Evolutionary conservation across 306 rosid genomes (phyloP), one percentile per base, ranked within the genome.

Genomic region (Citrullus amarus): DNA sequence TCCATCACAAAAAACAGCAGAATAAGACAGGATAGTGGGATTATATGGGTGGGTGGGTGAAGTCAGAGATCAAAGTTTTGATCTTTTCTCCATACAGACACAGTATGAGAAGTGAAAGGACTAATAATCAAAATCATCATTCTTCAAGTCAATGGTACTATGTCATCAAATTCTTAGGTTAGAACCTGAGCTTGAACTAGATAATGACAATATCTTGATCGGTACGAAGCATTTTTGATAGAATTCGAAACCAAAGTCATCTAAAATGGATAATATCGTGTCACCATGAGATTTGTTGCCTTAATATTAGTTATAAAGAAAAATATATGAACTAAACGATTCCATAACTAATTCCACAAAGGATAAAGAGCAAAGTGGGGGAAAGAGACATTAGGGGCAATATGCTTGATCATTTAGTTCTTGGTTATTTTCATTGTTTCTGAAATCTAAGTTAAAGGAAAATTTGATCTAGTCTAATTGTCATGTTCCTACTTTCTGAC

Each of bases 401-500:
- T 71, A 50, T 72, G 77, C 77, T 71, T 8, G 41, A 14, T 72
- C 60, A 72, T 72, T 72, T 51, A 51, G 61, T 51, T 48, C 14
- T 50, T 51, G 60, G 63, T 54, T 74, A 74, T 74, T 74, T 74
- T 53, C 50, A 17, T 18, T 53, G 78, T 53, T 53, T 51, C 41
- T 74, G 46, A 51, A 51, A 48, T 30, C 78, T 72, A 73, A 51
- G 61, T 17, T 53, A 54, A 30, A 54, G 11, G 50, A 74, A 74
- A 74, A 74, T 74, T 34, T 51, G 78, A 53, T 74, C 62, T 74
- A 74, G 17, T 34, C 78, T 74, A 74, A 14, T 77, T 2, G 67
- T 63, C 53, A 77, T 77, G 17, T 60, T 77, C 80, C 80, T 77
- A 77, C 43, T 60, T 22, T 44, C 71, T 56, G 36, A 62, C 32